Evolutionary conservation across 768 basidiomycete genomes (phyloP), one percentile per base, ranked within the genome.

Genomic region (Xanthoconium stramineum): DNA sequence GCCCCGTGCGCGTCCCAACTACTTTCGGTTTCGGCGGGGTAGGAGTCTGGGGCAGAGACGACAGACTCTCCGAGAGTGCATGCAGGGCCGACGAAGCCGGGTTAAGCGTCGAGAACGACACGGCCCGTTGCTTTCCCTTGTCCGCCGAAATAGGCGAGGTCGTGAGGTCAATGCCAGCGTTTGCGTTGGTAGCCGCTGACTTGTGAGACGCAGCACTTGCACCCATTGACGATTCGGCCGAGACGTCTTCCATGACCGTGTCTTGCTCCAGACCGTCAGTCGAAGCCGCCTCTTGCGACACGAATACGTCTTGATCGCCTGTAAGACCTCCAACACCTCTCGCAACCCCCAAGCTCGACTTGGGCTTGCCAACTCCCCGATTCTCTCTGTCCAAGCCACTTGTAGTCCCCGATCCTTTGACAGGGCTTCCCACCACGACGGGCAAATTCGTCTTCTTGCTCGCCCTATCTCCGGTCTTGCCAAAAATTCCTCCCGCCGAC

Each of bases 31-130:
- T 71, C 6, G 61, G 60, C 3, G 68, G 63, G 11, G 74, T 67
- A 29, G 72, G 68, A 4, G 77, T 75, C 42, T 74, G 62, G 40
- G 82, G 81, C 32, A 83, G 62, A 5, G 74, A 71, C n/a, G 75
- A 80, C 35, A 88, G 65, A 6, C 87, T 89, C 63, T 83, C 80
- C 4, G 86, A 81, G 35, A 88, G 78, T 5, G 81, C 77, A 53
- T 84, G 80, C 24, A 80, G 81, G 0, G 83, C 83, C 65, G 68
- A 65, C 30, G 72, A 71, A 28, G 60, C 69, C 17, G 56, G 64
- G n/a, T 63, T 68, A 19, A 69, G 69, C 17, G 56, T 58, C 40
- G 65, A 69, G 20, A 56, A 45, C 40, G 50, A 20, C 28, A 44
- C 30, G 0, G 50, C 59, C 6, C 58, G 65, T 30, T 70, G 65